Evolutionary conservation across 1,284 basidiomycete genomes (phyloP).

Genomic region (Rhizoctonia solani): DNA sequence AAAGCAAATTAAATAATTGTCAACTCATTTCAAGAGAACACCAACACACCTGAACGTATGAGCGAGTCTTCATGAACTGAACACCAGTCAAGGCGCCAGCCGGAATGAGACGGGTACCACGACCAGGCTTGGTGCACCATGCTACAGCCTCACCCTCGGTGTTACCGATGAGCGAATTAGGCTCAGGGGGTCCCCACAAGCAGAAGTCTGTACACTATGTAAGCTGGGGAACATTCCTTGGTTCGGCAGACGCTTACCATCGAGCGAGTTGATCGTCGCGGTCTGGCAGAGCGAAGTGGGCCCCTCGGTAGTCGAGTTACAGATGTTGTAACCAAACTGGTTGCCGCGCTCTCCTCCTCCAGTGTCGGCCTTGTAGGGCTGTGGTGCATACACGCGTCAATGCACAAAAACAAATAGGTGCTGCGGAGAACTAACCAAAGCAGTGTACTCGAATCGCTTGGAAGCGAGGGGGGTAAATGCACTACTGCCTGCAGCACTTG

Average conservation of each 20-base stretch:
- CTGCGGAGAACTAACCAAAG: constrained; percentile 25
- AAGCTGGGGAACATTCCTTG: background rate
- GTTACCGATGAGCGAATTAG: constrained; percentile 44
- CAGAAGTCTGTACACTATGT: constrained; percentile 35
- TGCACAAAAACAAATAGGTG: background rate
- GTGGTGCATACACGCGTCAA: too few species aligned
- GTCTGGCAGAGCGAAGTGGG: constrained; percentile 46
- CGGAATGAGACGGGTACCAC: constrained; percentile 45
- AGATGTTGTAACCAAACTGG: constrained; percentile 43
- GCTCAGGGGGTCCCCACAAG: constrained; percentile 39
- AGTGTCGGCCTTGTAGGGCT: constrained; percentile 42
- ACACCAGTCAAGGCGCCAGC: constrained; percentile 44
- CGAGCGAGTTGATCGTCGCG: constrained; percentile 40
- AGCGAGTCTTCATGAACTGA: constrained; percentile 46
- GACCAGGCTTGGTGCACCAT: constrained; percentile 46
- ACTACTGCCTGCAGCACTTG: too few species aligned
- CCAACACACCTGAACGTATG: constrained; percentile 44
- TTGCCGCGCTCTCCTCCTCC: constrained; percentile 39
- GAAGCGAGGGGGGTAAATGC: constrained; percentile 33
- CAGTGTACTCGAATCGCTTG: constrained; percentile 33
- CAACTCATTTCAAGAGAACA: background rate
- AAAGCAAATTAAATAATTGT: background rate
- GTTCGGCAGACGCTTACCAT: constrained; percentile 11
- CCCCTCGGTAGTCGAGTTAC: constrained; percentile 46
- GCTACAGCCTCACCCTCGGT: constrained; percentile 47